These are phyloP conservation scores for Forsythia viridissima DNA, from an alignment of 257 asterid species.

Conservation along the genomic window DNA sequence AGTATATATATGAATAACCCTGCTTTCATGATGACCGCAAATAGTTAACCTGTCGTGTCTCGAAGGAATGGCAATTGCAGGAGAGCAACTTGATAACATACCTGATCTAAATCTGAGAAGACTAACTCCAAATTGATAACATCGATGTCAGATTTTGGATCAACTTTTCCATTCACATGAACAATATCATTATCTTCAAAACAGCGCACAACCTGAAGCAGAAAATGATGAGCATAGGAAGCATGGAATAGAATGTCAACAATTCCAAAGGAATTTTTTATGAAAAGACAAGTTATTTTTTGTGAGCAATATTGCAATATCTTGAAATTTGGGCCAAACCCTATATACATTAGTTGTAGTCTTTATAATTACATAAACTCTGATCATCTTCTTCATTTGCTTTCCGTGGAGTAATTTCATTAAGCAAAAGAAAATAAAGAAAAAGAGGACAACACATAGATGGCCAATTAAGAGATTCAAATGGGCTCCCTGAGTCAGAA, in stretches of 20 bases:
- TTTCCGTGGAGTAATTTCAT: neutral
- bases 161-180: constrained; percentile 90
- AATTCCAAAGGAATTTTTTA: neutral
- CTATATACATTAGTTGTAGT: neutral
- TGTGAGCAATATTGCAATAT: neutral
- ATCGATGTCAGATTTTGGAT: constrained; percentile 90
- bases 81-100: constrained; percentile 33
- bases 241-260: neutral
- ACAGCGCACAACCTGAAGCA: constrained; percentile 84
- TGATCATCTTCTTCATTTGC: neutral
- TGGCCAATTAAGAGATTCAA: neutral
- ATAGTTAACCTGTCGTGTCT: neutral
- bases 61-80: constrained; percentile 15
- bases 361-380: neutral
- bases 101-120: constrained; percentile 97
- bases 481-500: neutral
- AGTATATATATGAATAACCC: constrained; percentile 14
- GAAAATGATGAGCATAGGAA: neutral
- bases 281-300: neutral
- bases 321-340: neutral
- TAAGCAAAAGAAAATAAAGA: neutral
- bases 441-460: neutral
- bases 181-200: constrained; percentile 97
- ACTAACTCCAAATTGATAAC: constrained; percentile 90
- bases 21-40: neutral